Percentiles rank a stretch among this genome's conserved stretches.
phyloP scores from a whole-genome alignment of 805 yeast species.

The Cephaloascus fragrans region DNA sequence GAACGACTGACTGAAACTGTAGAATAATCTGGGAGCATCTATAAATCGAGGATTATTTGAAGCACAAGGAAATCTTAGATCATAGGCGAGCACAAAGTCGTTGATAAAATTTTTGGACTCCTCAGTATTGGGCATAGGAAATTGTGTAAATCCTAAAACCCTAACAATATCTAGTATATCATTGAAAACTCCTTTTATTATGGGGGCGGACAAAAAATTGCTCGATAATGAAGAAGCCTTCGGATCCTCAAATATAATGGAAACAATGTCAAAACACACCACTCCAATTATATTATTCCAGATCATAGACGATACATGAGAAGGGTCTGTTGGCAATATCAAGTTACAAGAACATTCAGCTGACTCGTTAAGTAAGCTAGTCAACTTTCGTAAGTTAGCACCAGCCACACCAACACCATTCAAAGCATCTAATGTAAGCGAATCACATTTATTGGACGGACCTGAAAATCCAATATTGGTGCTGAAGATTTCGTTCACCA shows the following conservation, averaged over 20 bases:
- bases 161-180: not conserved
- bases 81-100: not conserved
- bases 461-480: not conserved
- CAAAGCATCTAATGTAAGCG: not conserved
- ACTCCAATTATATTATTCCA: not conserved
- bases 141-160: not conserved
- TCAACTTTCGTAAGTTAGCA: not conserved
- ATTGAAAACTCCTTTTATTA: not conserved
- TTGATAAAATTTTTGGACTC: not conserved
- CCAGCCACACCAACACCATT: not conserved
- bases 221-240: not conserved
- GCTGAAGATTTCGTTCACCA: not conserved
- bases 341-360: not conserved
- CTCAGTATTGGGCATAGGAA: not conserved
- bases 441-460: not conserved
- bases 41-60: not conserved
- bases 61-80: not conserved
- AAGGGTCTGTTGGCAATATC: not conserved
- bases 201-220: not conserved
- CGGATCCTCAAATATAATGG: not conserved
- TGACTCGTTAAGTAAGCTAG: not conserved
- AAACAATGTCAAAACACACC: not conserved
- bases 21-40: not conserved
- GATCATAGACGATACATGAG: not conserved
- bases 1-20: not conserved